Percentiles rank a stretch among this genome's conserved stretches.
Evolutionary conservation across 169 alveolate species (phyloP).

Genomic region (Plasmodium gaboni): DNA sequence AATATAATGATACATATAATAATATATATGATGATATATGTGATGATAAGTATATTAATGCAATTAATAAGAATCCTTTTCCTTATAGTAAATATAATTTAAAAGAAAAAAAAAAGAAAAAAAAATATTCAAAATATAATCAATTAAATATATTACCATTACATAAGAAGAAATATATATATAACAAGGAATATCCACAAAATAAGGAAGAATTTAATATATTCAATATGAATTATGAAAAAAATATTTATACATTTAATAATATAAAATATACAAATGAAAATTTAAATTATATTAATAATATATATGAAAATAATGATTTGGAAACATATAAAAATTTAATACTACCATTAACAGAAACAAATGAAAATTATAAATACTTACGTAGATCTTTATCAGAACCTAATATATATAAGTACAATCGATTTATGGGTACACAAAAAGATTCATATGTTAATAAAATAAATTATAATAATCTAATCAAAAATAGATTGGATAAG

Average conservation of each 20-base stretch:
- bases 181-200: background rate
- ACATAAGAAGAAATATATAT: too few species aligned
- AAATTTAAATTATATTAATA: background rate
- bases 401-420: constrained; percentile 57
- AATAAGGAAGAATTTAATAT: constrained; percentile 15
- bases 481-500: constrained; percentile 38
- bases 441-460: constrained; percentile 15
- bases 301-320: background rate
- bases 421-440: constrained; percentile 7
- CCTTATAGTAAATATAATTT: too few species aligned
- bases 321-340: constrained; percentile 21
- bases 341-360: constrained; percentile 52
- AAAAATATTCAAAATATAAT: background rate
- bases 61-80: too few species aligned
- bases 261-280: background rate
- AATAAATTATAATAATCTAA: constrained; percentile 44
- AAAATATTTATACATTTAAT: background rate
- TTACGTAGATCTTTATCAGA: constrained; percentile 71
- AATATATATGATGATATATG: too few species aligned
- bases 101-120: background rate
- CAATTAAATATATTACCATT: too few species aligned
- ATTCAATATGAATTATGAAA: constrained; percentile 4
- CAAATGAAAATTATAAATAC: constrained; percentile 43
- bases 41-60: too few species aligned
- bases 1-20: too few species aligned